These are phyloP conservation scores for Hypoxylon lienhwacheense DNA, from an alignment of 495 filamentous ascomycete genomes.

Conservation along the genomic window DNA sequence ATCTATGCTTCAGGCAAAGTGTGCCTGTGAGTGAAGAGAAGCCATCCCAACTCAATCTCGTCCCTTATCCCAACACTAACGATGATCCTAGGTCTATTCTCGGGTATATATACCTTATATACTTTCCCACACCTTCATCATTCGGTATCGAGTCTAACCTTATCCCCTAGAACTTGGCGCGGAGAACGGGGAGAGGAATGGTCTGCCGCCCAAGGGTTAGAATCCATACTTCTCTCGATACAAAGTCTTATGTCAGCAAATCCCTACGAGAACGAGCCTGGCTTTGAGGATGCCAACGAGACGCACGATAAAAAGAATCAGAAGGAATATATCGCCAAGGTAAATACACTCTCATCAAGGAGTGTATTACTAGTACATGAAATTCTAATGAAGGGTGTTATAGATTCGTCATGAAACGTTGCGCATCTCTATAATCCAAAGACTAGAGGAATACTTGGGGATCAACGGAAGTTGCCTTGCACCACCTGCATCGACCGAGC, in stretches of 20 bases:
- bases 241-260: slow-evolving; percentile 93
- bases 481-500: slow-evolving; percentile 44
- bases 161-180: slow-evolving; percentile 82
- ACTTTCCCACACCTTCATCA: not conserved
- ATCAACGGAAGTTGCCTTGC: slow-evolving; percentile 54
- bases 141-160: slow-evolving; percentile 34
- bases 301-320: slow-evolving; percentile 71
- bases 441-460: slow-evolving; percentile 76
- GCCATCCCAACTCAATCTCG: not conserved
- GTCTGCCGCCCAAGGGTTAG: slow-evolving; percentile 93
- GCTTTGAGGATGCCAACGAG: slow-evolving; percentile 75
- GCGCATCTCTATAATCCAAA: slow-evolving; percentile 80
- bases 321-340: slow-evolving; percentile 83
- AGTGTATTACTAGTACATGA: not conserved
- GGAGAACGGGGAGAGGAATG: slow-evolving; percentile 89
- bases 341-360: slow-evolving; percentile 42
- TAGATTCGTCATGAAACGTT: slow-evolving; percentile 92
- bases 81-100: slow-evolving; percentile 71
- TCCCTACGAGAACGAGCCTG: slow-evolving; percentile 95
- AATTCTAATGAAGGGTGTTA: slow-evolving; percentile 4
- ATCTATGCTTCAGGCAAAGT: slow-evolving; percentile 91
- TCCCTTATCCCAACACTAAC: slow-evolving; percentile 32
- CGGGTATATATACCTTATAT: slow-evolving; percentile 74
- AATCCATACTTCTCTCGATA: slow-evolving; percentile 92
- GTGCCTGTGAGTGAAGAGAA: slow-evolving; percentile 67